Conservation (phyloP, 2,329 filamentous ascomycete genomes). For the Dryadomyces quercus-mongolicae region DNA sequence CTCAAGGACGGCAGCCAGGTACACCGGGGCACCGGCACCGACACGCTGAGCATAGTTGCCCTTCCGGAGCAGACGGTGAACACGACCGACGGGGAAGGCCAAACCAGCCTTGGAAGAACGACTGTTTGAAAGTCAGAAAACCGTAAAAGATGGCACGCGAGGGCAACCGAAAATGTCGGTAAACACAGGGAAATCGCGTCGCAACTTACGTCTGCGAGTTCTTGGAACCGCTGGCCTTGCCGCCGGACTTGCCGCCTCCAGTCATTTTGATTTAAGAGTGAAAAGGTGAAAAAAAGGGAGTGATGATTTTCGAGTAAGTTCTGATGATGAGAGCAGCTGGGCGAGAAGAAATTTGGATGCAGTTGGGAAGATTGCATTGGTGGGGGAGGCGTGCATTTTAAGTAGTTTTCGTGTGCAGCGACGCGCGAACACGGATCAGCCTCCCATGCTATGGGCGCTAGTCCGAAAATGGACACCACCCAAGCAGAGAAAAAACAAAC, state of each 20-base stretch:
- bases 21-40: constrained; percentile 94
- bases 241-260: constrained; percentile 99
- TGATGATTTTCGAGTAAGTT: constrained; percentile 15
- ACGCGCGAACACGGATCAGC: constrained; percentile 39
- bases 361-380: constrained; percentile 18
- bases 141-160: background rate
- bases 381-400: constrained; percentile 35
- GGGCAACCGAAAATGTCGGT: background rate
- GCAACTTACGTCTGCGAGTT: constrained; percentile 94
- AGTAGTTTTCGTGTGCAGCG: constrained; percentile 40
- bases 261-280: constrained; percentile 68
- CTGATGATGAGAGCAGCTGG: constrained; percentile 16
- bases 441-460: constrained; percentile 16
- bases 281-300: constrained; percentile 21
- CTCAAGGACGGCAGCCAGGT: constrained; percentile 93
- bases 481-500: constrained; percentile 4
- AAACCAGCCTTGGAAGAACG: constrained; percentile 99
- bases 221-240: constrained; percentile 99
- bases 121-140: constrained; percentile 33
- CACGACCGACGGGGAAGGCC: constrained; percentile 96
- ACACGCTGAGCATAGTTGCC: constrained; percentile 99
- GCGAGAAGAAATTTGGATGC: constrained; percentile 26
- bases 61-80: constrained; percentile 98
- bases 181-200: constrained; percentile 1
- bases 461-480: constrained; percentile 16